These are phyloP conservation scores for Nakazawaea sp. DNA, from an alignment of 805 yeast species.

Conservation along the genomic window DNA sequence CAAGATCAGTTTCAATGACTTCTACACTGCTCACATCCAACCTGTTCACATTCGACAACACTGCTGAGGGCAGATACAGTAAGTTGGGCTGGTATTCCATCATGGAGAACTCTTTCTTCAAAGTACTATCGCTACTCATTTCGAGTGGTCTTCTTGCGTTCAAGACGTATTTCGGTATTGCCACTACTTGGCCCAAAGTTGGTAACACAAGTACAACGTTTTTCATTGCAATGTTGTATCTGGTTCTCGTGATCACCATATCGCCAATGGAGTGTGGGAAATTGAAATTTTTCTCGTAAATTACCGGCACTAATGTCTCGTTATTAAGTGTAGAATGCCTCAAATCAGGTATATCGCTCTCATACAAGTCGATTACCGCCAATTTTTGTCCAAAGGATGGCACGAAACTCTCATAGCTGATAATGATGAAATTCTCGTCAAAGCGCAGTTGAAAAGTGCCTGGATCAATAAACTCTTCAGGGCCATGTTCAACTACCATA, in stretches of 20 bases:
- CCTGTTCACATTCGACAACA: constrained; percentile 6
- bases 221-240: constrained; percentile 62
- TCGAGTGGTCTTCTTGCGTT: constrained; percentile 67
- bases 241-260: constrained; percentile 50
- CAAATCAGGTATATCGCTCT: constrained; percentile 49
- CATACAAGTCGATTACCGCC: constrained; percentile 73
- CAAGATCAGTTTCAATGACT: constrained; percentile 54
- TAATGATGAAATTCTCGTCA: constrained; percentile 82
- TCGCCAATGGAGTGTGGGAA: constrained; percentile 52
- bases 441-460: constrained; percentile 43
- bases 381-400: constrained; percentile 49
- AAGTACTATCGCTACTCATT: constrained; percentile 43
- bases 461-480: constrained; percentile 31
- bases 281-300: constrained; percentile 49
- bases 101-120: constrained; percentile 51
- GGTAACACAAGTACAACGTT: constrained; percentile 53
- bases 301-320: constrained; percentile 31
- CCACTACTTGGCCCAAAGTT: constrained; percentile 56
- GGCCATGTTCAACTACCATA: constrained; percentile 33
- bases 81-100: constrained; percentile 62
- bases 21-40: constrained; percentile 20
- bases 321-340: constrained; percentile 13
- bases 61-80: constrained; percentile 33
- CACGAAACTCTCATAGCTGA: constrained; percentile 47
- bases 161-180: constrained; percentile 63